Base-by-base conservation (phyloP, 176 grass and related monocot species). In the Leersia perrieri region DNA sequence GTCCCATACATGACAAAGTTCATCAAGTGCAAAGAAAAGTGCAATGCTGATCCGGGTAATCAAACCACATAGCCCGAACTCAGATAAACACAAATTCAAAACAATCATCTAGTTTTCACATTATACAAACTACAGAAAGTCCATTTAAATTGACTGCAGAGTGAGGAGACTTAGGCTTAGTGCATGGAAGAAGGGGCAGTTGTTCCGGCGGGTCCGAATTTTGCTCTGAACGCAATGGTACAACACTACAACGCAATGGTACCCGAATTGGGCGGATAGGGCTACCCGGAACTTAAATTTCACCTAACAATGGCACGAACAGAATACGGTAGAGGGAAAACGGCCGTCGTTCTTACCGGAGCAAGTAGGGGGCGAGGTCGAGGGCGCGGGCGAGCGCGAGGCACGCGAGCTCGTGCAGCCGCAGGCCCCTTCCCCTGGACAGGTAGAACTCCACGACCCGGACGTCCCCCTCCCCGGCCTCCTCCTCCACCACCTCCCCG, bases 401-500 rank as follows among this genome's bases (percentile, higher is more conserved):
- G 38, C 88, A 93, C 33, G 86, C 78, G 57, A 93, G 35, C 78
- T 98, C 95, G 77, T 95, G 95, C 74, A 98, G 92, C 86, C 95
- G 83, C 74, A 98, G 69, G 53, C 90, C 86, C 74, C 90, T 98
- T n/a, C 71, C 71, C 72, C 84, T 85, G 4, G 70, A 84, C 20
- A 91, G 80, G 88, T 98, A 98, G 84, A 98, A 98, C 78, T 95
- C 90, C 33, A 91, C 57, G 60, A 98, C 88, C 16, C 73, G 63
- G 25, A 55, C 7, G 51, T 91, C 74, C 62, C 70, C 86, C 71
- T 94, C 92, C 53, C 83, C 86, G 2, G 88, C 87, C 55, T 98
- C 88, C 68, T 97, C 95, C 79, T 88, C 88, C 68, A 94, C 95
- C 79, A 87, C 92, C 15, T 49, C 38, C 65, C 29, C 79, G 26